Evolutionary conservation across 2,329 filamentous ascomycete genomes (phyloP), one percentile per base, ranked within the genome.

Genomic region (Epichloe coenophiala): DNA sequence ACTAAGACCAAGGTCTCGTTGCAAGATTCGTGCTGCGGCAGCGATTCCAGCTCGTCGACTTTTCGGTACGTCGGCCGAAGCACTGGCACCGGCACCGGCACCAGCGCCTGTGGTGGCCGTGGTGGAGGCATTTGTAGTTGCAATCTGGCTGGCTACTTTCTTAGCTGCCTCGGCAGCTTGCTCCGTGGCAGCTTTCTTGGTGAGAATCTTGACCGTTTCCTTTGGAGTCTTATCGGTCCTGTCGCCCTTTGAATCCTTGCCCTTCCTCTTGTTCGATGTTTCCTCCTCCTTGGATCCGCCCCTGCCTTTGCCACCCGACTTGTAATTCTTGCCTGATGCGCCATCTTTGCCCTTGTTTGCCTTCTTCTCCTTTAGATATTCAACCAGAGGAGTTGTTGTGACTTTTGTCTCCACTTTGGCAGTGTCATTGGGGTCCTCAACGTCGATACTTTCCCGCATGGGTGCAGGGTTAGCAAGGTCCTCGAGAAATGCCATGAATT

Each of bases 401-500:
- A 86, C 75, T 60, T 87, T 86, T 37, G 65, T 55, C 48, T 77
- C 76, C 3, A 75, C 66, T 40, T 75, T 76, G 12, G 67, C 57
- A 15, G 68, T 54, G 12, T 74, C 70, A 9, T 69, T 69, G 4
- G 54, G 60, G 5, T 66, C 64, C 15, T 76, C 71, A 11, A 64
- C 59, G n/a, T 79, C 66, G 6, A 57, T 48, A n/a, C 56, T 57
- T 33, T 68, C 74, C 47, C 73, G 77, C 5, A 69, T 60, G 1
- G 70, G 68, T 8, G 67, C 66, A 2, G 78, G 78, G 58, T 94
- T 88, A 1, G 90, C 94, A 45, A 97, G 76, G 49, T 80, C 85
- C 64, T 94, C 86, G 7, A 98, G 76, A 64, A 97, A 98, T 27
- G 83, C 81, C 72, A 96, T 94, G 60, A 96, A 98, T 59, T 97